Percentiles rank a stretch among this genome's conserved stretches.
Conservation (phyloP, 805 yeast species). For the Nakazawaea anatomiae region DNA sequence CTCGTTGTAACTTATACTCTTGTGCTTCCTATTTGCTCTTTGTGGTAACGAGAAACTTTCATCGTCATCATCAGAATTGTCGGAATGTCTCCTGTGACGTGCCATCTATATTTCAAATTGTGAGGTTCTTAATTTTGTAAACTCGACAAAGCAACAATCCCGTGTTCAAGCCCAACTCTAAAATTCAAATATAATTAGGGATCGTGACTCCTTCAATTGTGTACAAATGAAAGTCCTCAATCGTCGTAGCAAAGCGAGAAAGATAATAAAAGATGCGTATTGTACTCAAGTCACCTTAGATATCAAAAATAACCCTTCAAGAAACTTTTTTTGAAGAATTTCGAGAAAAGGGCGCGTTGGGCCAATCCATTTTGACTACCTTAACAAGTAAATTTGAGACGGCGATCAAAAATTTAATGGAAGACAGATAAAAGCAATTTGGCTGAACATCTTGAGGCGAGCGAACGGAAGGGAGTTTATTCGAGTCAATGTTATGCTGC, state of each 20-base stretch:
- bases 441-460: too few species aligned
- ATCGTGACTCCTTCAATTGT: neutral
- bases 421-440: too few species aligned
- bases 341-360: neutral
- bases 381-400: neutral
- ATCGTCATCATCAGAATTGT: conserved; percentile 8
- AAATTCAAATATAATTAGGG: too few species aligned
- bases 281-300: neutral
- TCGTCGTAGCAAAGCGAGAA: neutral
- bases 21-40: neutral
- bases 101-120: neutral
- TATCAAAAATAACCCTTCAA: neutral
- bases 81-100: conserved; percentile 1
- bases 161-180: too few species aligned
- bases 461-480: too few species aligned
- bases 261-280: neutral
- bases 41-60: conserved; percentile 3
- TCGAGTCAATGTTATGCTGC: too few species aligned
- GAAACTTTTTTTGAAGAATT: neutral
- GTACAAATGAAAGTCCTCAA: too few species aligned
- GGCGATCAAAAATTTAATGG: too few species aligned
- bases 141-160: too few species aligned
- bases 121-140: too few species aligned
- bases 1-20: conserved; percentile 1
- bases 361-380: neutral